phyloP scores from a whole-genome alignment of 2,329 filamentous ascomycete genomes.

The Aspergillus vadensis region DNA sequence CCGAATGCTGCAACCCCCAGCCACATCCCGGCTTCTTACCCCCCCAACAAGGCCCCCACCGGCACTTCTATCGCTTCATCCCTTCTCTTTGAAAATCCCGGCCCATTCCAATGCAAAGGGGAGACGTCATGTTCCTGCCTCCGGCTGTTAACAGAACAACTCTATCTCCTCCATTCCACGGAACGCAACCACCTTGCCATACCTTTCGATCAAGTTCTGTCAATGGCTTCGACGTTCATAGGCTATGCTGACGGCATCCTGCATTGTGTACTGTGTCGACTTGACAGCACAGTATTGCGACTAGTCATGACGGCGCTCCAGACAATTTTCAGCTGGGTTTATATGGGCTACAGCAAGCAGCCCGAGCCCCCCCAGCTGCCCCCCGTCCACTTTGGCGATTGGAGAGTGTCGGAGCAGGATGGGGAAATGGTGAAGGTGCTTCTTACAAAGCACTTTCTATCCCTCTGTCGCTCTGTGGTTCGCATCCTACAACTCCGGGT shows the following conservation, averaged over 20 bases:
- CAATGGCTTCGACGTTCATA: not conserved
- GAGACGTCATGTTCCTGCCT: not conserved
- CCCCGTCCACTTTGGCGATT: not conserved
- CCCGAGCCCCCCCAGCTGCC: not conserved
- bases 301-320: not conserved
- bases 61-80: too few species aligned
- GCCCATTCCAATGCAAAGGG: too few species aligned
- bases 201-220: not conserved
- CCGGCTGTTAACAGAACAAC: not conserved
- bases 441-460: not conserved
- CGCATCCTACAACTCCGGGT: not conserved
- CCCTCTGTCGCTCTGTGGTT: not conserved
- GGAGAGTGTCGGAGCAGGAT: not conserved
- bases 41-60: too few species aligned
- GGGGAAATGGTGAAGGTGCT: not conserved
- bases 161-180: not conserved
- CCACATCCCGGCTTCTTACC: too few species aligned
- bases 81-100: too few species aligned
- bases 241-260: not conserved
- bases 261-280: not conserved
- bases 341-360: not conserved
- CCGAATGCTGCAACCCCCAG: too few species aligned
- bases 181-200: not conserved
- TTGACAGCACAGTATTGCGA: not conserved
- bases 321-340: not conserved